Percentiles rank a stretch among this genome's conserved stretches.
phyloP scores from a whole-genome alignment of 345 rosid genomes.

The Diplotaxis tenuifolia region DNA sequence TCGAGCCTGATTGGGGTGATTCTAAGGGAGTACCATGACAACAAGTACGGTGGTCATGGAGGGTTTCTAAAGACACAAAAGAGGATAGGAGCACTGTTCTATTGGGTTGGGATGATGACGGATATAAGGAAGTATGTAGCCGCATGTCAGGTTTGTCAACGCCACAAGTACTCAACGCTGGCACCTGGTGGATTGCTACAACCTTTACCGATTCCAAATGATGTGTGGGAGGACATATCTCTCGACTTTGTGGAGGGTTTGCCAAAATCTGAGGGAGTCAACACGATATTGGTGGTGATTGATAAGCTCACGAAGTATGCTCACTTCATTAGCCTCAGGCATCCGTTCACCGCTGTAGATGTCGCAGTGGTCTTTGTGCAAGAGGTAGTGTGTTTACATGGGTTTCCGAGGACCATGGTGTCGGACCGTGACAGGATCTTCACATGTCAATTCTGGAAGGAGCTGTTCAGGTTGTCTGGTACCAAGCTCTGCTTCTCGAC shows the following conservation, averaged over 20 bases:
- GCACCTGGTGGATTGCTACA: neutral
- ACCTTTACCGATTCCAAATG: neutral
- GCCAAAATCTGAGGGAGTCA: no score
- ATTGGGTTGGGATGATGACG: neutral
- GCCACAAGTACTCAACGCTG: neutral
- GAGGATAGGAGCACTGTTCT: neutral
- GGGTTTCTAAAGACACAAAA: neutral
- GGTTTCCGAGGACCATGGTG: no score
- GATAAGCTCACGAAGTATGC: no score
- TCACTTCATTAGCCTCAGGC: no score
- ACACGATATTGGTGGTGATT: no score
- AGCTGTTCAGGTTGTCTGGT: no score
- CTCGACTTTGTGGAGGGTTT: neutral
- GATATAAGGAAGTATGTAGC: neutral
- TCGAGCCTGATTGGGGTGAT: neutral
- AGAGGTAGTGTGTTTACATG: no score
- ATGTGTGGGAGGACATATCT: neutral
- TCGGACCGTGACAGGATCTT: no score
- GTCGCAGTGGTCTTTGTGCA: no score
- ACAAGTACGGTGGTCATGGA: neutral
- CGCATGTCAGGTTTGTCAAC: neutral
- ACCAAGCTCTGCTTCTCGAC: no score
- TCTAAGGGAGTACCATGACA: neutral
- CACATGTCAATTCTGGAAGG: no score
- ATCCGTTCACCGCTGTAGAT: no score